Base-by-base conservation (phyloP, 1,284 basidiomycete genomes). In the Gomphus bonarii region DNA sequence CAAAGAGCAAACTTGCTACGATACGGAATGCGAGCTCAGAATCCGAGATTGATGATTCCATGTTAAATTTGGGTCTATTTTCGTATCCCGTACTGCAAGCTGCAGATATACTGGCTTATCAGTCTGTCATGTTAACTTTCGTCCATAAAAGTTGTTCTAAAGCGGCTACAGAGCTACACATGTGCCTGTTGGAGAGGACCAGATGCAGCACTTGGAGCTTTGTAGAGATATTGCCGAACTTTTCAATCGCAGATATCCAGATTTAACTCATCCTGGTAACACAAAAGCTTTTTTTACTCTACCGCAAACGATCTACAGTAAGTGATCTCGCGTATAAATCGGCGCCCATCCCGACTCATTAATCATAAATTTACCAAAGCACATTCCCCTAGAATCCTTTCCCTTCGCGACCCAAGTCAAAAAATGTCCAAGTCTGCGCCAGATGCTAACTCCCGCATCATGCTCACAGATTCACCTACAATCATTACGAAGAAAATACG, bases 381-480 rank as follows among this genome's bases (percentile, higher is more conserved):
- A 0, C 79, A 84, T 0, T 84, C 84, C 1, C 82, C 80, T 66
- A 80, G 90, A 53, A 75, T 94, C 16, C 79, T 95, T 8, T 95
- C 91, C 3, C 80, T 98, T 14, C 84, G 84, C 57, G 88, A 95
- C 67, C 91, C 94, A 0, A 73, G 75, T 0, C 79, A 85, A 10
- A 98, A 97, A 70, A 98, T 98, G 95, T 97, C 93, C 43, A 97
- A 97, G 69, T 97, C 95, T 0, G 79, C 90, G 0, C 86, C 85
- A 0, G 84, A 91, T 65, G 63, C 80, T 1, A 73, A 80, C n/a
- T 94, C 92, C 1, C 85, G 93, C 28, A 92, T 97, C 63, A 73
- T 92, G 57, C 75, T 97, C 42, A 95, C 91, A 20, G 95, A 97
- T 67, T 71, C 79, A 0, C 69, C 80, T 1, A 65, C 72, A 2